Percentiles rank a stretch among this genome's conserved stretches.
phyloP scores from a whole-genome alignment of 106 monocot species.

The Posidonia australis region DNA sequence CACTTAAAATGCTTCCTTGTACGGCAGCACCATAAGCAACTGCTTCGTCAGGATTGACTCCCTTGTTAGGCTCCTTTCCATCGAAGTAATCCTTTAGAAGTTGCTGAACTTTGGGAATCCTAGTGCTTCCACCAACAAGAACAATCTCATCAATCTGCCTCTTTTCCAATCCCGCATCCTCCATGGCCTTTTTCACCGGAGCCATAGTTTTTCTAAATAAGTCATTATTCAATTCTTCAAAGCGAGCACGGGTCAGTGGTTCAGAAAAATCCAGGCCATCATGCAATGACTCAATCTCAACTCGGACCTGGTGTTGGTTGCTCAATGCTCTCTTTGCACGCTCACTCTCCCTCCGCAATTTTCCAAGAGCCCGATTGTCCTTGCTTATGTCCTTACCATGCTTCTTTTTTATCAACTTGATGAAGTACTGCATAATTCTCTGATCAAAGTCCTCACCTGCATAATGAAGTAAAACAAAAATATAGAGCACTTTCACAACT shows the following conservation, averaged over 20 bases:
- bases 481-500: too few relatives aligned
- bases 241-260: constrained; percentile 26
- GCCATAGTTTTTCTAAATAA: constrained; percentile 36
- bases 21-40: constrained; percentile 31
- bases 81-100: constrained; percentile 30
- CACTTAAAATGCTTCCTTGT: constrained; percentile 27
- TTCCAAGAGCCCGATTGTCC: constrained; percentile 33
- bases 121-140: constrained; percentile 41
- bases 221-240: constrained; percentile 33
- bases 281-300: constrained; percentile 25
- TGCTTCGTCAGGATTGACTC: constrained; percentile 35
- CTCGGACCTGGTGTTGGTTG: constrained; percentile 32
- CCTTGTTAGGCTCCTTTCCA: constrained; percentile 41
- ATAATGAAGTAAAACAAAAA: too few relatives aligned
- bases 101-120: constrained; percentile 45
- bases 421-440: constrained; percentile 35
- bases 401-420: constrained; percentile 33
- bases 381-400: constrained; percentile 38
- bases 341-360: constrained; percentile 22
- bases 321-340: constrained; percentile 31
- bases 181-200: constrained; percentile 34
- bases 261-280: constrained; percentile 31
- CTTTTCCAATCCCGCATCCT: constrained; percentile 19
- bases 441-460: constrained; percentile 35
- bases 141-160: constrained; percentile 38